A percentile compares a stretch with the other conserved stretches of the same genome.
These are phyloP conservation scores for Dissophora ornata DNA, from an alignment of 192 early-diverging fungal species.

Conservation along the genomic window DNA sequence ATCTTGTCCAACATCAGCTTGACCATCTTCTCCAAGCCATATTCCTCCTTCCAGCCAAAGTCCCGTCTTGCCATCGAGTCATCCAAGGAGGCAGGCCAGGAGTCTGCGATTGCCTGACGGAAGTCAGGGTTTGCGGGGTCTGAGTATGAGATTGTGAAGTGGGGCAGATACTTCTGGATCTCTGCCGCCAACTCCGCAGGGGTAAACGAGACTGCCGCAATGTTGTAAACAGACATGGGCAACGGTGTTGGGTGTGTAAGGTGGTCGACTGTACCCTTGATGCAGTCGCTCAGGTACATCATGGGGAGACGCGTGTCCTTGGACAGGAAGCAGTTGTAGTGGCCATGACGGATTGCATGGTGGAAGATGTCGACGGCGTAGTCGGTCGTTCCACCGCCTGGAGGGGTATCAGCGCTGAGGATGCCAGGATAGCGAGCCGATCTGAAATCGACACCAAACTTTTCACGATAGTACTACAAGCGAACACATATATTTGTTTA, in stretches of 20 bases:
- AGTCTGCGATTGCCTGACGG: conserved; percentile 74
- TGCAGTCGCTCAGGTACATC: conserved; percentile 76
- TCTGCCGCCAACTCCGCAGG: conserved; percentile 65
- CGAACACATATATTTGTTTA: neutral
- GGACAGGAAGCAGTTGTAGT: conserved; percentile 70
- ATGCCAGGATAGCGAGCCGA: conserved; percentile 74
- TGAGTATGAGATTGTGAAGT: conserved; percentile 69
- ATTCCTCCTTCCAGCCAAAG: conserved; percentile 74
- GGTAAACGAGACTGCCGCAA: conserved; percentile 70
- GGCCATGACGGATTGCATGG: conserved; percentile 64
- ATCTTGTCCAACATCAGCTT: conserved; percentile 70
- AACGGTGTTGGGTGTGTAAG: conserved; percentile 63
- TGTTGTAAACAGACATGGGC: conserved; percentile 72
- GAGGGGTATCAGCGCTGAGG: conserved; percentile 72
- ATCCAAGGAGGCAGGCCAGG: conserved; percentile 72
- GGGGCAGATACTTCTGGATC: conserved; percentile 62
- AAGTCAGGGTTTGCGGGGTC: conserved; percentile 59
- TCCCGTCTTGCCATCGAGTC: conserved; percentile 68
- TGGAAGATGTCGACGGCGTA: conserved; percentile 80
- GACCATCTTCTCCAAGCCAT: conserved; percentile 67
- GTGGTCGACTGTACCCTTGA: conserved; percentile 71
- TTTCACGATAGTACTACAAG: conserved; percentile 67
- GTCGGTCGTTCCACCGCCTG: conserved; percentile 76
- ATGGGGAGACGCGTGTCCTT: conserved; percentile 69
- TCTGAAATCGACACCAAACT: conserved; percentile 74